Evolutionary conservation across 2,329 filamentous ascomycete species (phyloP), one percentile per base, ranked within the genome.

Genomic region (Dactylonectria estremocensis): DNA sequence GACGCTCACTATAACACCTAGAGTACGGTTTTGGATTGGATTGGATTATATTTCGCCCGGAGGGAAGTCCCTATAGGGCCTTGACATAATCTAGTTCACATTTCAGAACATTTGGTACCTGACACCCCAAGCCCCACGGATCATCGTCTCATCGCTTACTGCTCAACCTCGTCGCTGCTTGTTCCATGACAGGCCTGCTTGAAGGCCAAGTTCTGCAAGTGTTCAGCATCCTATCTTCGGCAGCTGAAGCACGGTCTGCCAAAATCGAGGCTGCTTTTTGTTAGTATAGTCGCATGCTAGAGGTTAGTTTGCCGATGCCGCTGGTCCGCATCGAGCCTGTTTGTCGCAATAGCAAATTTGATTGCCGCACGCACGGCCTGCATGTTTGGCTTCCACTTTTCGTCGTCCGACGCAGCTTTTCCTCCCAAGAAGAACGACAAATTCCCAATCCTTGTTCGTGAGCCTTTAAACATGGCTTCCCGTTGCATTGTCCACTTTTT

Each of bases 281-380:
- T 37, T 37, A 37, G 10, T 37, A 10, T 10, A 37, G 35, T 37
- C 13, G 13, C 35, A 37, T 10, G 13, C 35, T 37, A 37, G 35
- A 37, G 35, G 35, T 37, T 37, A 37, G 35, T 37, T 37, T 37
- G 35, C 35, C 35, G 35, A 37, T 37, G 13, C 35, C 13, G 35
- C 35, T 37, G 35, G 35, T 13, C 35, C 14, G 14, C 35, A n/a
- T 62, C 56, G 7, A 69, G 53, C 18, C 58, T 52, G 52, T 55
- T 53, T 18, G 59, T 69, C n/a, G 35, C 63, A 31, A 66, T 60
- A 4, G 67, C 59, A 50, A 69, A 69, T 28, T 50, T 54, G 13
- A 66, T 63, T 28, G 62, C 37, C 18, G 66, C 50, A 22, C 57
- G 24, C n/a, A 67, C 55, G 8, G 55, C 61, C 20, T 57, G 46